phyloP scores from a whole-genome alignment of 1,284 basidiomycete genomes.

The Cryptococcus hybrid region DNA sequence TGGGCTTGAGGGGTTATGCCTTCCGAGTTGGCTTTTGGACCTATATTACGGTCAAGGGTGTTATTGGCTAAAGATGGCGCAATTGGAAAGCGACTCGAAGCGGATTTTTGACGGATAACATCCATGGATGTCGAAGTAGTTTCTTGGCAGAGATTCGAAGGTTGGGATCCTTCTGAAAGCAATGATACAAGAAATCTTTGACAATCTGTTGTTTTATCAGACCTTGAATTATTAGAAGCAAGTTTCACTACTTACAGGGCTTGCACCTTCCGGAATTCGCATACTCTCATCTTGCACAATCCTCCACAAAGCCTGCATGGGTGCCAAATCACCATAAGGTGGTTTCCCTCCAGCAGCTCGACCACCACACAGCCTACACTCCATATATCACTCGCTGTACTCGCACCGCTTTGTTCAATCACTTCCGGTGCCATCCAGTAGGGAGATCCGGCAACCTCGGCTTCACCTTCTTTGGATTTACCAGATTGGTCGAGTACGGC shows the following conservation, averaged over 20 bases:
- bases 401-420: slow-evolving; percentile 94
- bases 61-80: background rate
- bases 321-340: slow-evolving; percentile 91
- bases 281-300: slow-evolving; percentile 98
- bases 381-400: slow-evolving; percentile 97
- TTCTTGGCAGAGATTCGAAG: slow-evolving; percentile 92
- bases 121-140: slow-evolving; percentile 91
- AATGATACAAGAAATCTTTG: slow-evolving; percentile 94
- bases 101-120: slow-evolving; percentile 68
- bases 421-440: slow-evolving; percentile 99
- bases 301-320: slow-evolving; percentile 96
- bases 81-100: background rate
- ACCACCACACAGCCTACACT: slow-evolving; percentile 96
- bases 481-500: background rate
- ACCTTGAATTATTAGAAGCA: background rate
- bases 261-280: slow-evolving; percentile 90
- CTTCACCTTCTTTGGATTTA: slow-evolving; percentile 53
- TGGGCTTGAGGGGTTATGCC: slow-evolving; percentile 5
- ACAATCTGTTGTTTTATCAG: slow-evolving; percentile 61
- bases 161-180: slow-evolving; percentile 97
- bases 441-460: slow-evolving; percentile 91
- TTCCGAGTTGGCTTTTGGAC: slow-evolving; percentile 2
- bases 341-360: slow-evolving; percentile 91
- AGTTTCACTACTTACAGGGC: slow-evolving; percentile 52
- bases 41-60: background rate